Percentiles rank a stretch among this genome's conserved stretches.
Evolutionary conservation across 2,329 filamentous ascomycete genomes (phyloP).

Genomic region (Beauveria scarabaeidicola): DNA sequence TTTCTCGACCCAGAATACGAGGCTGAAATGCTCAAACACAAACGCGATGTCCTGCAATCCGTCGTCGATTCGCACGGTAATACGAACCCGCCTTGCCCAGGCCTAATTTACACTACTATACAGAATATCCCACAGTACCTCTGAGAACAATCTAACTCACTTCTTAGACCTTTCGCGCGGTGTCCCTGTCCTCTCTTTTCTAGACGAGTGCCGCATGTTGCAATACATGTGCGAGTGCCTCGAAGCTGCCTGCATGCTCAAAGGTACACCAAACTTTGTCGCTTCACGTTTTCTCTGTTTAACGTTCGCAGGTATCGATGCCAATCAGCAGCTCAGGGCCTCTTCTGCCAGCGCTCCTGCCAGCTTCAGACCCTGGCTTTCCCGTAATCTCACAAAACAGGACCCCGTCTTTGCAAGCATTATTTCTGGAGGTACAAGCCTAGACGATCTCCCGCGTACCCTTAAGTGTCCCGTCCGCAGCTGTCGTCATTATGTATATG

Average conservation of each 20-base stretch:
- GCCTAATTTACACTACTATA: too few species aligned
- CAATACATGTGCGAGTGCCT: conserved; percentile 10
- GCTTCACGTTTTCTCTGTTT: background rate
- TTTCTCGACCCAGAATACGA: conserved; percentile 9
- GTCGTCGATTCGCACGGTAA: conserved; percentile 8
- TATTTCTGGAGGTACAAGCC: background rate
- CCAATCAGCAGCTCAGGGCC: conserved; percentile 9
- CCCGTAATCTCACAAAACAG: conserved; percentile 6
- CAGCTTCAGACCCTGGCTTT: conserved; percentile 10
- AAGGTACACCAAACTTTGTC: background rate
- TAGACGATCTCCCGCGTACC: conserved; percentile 15
- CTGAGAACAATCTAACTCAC: background rate
- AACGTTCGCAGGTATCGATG: conserved; percentile 4
- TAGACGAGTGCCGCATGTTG: conserved; percentile 8
- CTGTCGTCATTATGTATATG: conserved; percentile 51
- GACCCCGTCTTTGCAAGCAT: conserved; percentile 8
- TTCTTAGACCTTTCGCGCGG: background rate
- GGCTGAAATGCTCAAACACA: conserved; percentile 10
- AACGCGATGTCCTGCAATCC: conserved; percentile 2
- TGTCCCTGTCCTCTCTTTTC: background rate
- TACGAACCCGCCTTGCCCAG: background rate
- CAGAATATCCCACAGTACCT: background rate
- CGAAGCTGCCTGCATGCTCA: conserved; percentile 8
- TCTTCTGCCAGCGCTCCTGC: conserved; percentile 3
- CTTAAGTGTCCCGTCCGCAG: conserved; percentile 48